A percentile compares a stretch with the other conserved stretches of the same genome.
Evolutionary conservation across 495 filamentous ascomycete genomes (phyloP).

Genomic region (Daldinia concentrica): DNA sequence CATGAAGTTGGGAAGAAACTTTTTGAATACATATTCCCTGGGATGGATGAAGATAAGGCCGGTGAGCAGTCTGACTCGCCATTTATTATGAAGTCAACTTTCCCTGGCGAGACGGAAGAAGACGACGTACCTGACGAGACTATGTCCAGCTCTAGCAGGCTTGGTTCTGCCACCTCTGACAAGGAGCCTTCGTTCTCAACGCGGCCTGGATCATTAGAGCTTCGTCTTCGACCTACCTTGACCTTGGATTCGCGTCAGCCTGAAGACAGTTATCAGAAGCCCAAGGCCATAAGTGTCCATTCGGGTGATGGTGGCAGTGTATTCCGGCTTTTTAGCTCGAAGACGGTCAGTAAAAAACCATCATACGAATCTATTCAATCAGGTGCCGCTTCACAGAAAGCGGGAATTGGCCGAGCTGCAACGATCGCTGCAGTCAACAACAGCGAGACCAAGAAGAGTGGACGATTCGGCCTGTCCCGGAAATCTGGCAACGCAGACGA

Average conservation of each 20-base stretch:
- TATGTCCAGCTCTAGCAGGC: slow-evolving; percentile 42
- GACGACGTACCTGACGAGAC: slow-evolving; percentile 61
- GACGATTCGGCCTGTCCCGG: slow-evolving; percentile 56
- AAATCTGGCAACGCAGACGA: slow-evolving; percentile 48
- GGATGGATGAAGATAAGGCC: slow-evolving; percentile 56
- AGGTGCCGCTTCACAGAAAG: slow-evolving; percentile 50
- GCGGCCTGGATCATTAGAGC: slow-evolving; percentile 74
- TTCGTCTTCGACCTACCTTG: slow-evolving; percentile 80
- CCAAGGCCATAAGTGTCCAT: slow-evolving; percentile 61
- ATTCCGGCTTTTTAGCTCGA: slow-evolving; percentile 65
- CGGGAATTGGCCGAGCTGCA: slow-evolving; percentile 60
- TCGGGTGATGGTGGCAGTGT: slow-evolving; percentile 58
- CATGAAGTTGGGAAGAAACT: slow-evolving; percentile 91
- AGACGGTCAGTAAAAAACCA: slow-evolving; percentile 64
- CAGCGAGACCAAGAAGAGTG: slow-evolving; percentile 61
- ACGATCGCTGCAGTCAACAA: slow-evolving; percentile 55
- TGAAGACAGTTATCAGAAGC: slow-evolving; percentile 51
- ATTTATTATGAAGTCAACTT: slow-evolving; percentile 82
- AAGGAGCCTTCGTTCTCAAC: slow-evolving; percentile 57
- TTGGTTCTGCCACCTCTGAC: slow-evolving; percentile 47
- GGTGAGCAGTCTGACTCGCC: slow-evolving; percentile 73
- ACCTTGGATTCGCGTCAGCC: slow-evolving; percentile 63
- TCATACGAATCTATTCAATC: slow-evolving; percentile 73
- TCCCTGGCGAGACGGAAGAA: slow-evolving; percentile 72
- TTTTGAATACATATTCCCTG: slow-evolving; percentile 98